Percentiles rank a stretch among this genome's conserved stretches.
Conservation (phyloP, 148 eudicot species). For the Rhododendron griersonianum region DNA sequence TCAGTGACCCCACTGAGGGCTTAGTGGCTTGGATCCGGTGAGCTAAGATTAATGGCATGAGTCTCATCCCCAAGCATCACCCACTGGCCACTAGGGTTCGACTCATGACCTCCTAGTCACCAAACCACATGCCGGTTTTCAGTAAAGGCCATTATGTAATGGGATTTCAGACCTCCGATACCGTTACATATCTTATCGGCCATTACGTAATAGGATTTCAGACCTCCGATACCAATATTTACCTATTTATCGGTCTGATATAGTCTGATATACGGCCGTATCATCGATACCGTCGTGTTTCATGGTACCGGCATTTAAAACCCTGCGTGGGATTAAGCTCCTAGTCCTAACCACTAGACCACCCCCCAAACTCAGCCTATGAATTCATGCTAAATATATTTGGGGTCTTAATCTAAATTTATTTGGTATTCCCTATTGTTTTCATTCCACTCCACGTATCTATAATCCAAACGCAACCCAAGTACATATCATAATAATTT, state of each 20-base stretch:
- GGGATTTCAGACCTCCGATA: too few species aligned
- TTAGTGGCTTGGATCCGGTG: neutral
- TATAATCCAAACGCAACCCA: neutral
- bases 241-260: too few species aligned
- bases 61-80: neutral
- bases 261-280: too few species aligned
- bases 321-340: neutral
- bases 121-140: neutral
- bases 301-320: too few species aligned
- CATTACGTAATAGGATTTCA: too few species aligned
- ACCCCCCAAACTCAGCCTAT: neutral
- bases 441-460: neutral
- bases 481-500: neutral
- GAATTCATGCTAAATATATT: neutral
- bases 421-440: neutral
- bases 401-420: neutral
- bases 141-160: too few species aligned
- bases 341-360: neutral
- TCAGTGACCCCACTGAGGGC: neutral
- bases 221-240: too few species aligned
- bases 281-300: too few species aligned
- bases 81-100: neutral
- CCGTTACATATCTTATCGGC: too few species aligned
- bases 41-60: neutral
- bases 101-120: neutral